Conservation (phyloP, 345 rosid genomes). For the Populus ilicifolia region DNA sequence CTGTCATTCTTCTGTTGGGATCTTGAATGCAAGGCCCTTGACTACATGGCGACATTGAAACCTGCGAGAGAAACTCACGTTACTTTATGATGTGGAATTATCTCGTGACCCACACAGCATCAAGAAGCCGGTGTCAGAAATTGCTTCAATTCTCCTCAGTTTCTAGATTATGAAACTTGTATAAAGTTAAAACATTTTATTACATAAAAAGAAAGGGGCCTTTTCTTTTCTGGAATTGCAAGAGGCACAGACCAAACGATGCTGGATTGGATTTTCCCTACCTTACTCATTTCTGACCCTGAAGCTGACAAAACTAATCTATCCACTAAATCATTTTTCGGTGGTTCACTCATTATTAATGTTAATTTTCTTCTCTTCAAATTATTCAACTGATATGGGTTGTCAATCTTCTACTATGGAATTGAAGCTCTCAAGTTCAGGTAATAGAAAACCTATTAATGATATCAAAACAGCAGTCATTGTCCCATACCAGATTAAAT, state of each 20-base stretch:
- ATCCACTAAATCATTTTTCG: not conserved
- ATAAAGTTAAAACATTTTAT: not conserved
- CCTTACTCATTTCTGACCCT: not conserved
- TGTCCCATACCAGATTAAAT: constrained; percentile 62
- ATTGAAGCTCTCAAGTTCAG: not conserved
- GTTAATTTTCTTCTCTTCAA: not conserved
- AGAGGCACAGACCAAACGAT: not conserved
- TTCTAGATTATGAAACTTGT: not conserved
- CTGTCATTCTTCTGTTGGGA: constrained; percentile 53
- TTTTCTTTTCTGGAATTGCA: not conserved
- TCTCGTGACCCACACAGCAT: not conserved
- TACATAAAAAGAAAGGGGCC: not conserved
- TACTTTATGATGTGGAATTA: not conserved
- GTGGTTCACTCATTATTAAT: not conserved
- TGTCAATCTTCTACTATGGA: not conserved
- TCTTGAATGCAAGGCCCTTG: constrained; percentile 58
- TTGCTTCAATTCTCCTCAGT: not conserved
- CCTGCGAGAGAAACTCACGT: constrained; percentile 36
- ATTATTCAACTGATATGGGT: not conserved
- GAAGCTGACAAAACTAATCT: not conserved
- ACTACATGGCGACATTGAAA: constrained; percentile 79
- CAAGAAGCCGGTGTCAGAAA: not conserved
- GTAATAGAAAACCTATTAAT: not conserved
- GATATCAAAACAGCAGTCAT: not conserved
- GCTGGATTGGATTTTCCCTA: not conserved